Evolutionary conservation across 176 grass and related monocot species (phyloP).

Genomic region (Ananas comosus): DNA sequence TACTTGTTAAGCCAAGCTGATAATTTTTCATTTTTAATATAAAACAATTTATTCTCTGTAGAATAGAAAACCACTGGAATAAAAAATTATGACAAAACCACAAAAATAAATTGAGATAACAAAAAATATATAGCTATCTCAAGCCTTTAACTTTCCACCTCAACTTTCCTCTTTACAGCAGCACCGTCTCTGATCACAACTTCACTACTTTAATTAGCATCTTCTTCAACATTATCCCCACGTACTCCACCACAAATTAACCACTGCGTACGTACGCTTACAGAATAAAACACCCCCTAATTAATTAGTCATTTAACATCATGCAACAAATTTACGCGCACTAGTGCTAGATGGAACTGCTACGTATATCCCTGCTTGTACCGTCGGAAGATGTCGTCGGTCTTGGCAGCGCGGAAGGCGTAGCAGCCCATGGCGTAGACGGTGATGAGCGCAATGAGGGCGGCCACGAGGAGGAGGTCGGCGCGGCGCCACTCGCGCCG

Average conservation of each 20-base stretch:
- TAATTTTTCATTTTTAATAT: no score
- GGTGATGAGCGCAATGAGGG: constrained; percentile 24
- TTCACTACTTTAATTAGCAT: no score
- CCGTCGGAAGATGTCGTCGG: constrained; percentile 48
- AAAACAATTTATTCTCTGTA: no score
- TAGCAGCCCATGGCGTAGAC: constrained; percentile 70
- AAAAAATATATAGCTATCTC: background rate
- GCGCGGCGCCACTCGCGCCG: constrained; percentile 57
- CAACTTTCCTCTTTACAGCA: background rate
- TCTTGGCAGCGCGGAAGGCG: constrained; percentile 66
- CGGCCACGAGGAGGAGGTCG: constrained; percentile 35
- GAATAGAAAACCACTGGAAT: no score
- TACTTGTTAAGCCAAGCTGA: no score
- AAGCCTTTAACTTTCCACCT: background rate
- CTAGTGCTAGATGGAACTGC: background rate
- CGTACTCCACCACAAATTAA: no score
- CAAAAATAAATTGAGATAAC: background rate
- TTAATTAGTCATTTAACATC: constrained; percentile 8
- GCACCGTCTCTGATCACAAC: no score
- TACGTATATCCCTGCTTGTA: constrained; percentile 76
- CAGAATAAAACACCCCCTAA: no score
- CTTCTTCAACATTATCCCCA: no score
- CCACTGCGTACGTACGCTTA: no score
- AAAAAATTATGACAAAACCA: no score
- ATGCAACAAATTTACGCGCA: background rate